Base-by-base conservation (phyloP, 2,329 filamentous ascomycete species). In the Aspergillus sp. region DNA sequence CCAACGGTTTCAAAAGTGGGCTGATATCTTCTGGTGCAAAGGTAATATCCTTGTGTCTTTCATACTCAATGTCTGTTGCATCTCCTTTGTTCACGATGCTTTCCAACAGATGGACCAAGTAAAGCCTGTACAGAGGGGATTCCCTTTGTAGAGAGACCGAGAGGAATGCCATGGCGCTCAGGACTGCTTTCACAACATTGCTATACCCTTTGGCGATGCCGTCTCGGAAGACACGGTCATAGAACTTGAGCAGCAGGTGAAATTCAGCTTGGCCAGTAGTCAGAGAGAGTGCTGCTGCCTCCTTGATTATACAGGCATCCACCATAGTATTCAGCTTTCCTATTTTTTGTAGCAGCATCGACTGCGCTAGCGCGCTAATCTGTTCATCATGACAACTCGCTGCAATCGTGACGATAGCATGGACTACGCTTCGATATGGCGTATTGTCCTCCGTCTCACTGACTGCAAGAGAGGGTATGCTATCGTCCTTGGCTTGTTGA, bases 261-360 rank as follows among this genome's bases (percentile, higher is more conserved):
- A 99, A 93, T 72, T 98, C 95, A 3, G 90, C 84, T 64, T 89
- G 86, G 9, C 91, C 91, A 59, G 91, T 92, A 68, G 86, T 88
- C 4, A 95, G 81, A 34, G 93, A 90, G 59, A 99, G 80, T 6
- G 87, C 83, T 8, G 93, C 92, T 7, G 92, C 89, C 63, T 96
- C 93, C 17, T 87, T 87, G 58, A 98, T 89, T 62, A 99, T 95
- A 59, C 90, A 89, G 31, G 90, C 88, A 80, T 98, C 93, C 2
- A 97, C 91, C 4, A 85, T 81, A 62, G 86, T 83, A 71, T 87
- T 95, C 59, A 97, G 87, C 76, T 95, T 94, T 63, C 90, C 89
- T 61, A 98, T 86, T 76, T 99, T 98, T 73, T 99, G 95, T n/a
- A 97, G 80, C 25, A 99, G 86, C 89, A 99, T 97, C 0, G 93